A percentile compares a stretch with the other conserved stretches of the same genome.
phyloP scores from a whole-genome alignment of 257 asterid genomes.

The Lithospermum erythrorhizon region DNA sequence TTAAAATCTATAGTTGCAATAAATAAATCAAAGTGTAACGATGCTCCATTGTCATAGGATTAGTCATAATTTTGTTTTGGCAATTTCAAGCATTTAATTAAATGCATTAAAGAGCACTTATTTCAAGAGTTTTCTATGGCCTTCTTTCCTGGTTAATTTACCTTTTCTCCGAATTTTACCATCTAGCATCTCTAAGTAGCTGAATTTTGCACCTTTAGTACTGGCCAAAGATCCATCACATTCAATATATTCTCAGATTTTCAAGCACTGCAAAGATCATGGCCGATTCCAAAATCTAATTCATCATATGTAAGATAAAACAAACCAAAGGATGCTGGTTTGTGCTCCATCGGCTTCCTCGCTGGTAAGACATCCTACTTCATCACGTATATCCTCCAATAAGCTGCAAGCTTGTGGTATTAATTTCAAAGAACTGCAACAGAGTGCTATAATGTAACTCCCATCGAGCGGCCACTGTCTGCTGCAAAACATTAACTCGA shows the following conservation, averaged over 20 bases:
- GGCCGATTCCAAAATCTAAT: not conserved
- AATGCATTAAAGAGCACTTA: too few relatives aligned
- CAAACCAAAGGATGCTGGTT: not conserved
- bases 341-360: not conserved
- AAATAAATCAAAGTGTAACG: not conserved
- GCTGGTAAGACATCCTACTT: not conserved
- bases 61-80: not conserved
- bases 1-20: not conserved
- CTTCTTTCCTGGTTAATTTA: too few relatives aligned
- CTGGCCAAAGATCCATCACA: not conserved
- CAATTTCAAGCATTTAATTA: too few relatives aligned
- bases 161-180: not conserved
- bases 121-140: too few relatives aligned
- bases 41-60: not conserved
- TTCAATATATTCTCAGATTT: not conserved
- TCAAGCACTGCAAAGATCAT: not conserved
- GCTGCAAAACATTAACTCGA: not conserved
- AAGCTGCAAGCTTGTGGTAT: not conserved
- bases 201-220: not conserved
- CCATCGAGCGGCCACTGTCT: not conserved
- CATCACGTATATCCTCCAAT: not conserved
- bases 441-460: too few relatives aligned
- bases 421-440: too few relatives aligned
- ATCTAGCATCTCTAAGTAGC: not conserved
- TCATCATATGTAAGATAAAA: conserved; percentile 1